A percentile compares a stretch with the other conserved stretches of the same genome.
These are phyloP conservation scores for Rhizopus stolonifer DNA, from an alignment of 371 early-diverging fungal genomes.

Conservation along the genomic window DNA sequence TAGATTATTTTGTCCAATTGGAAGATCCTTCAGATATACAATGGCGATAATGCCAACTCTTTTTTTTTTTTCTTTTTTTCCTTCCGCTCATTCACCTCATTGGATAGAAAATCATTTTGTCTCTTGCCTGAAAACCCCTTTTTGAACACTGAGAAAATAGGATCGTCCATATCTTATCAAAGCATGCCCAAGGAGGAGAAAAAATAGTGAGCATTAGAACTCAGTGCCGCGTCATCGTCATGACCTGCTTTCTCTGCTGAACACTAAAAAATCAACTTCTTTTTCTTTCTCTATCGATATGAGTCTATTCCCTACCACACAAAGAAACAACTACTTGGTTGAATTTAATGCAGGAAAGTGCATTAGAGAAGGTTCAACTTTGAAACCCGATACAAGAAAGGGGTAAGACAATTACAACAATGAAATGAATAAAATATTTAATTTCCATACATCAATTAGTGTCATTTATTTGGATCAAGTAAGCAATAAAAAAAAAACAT, in stretches of 20 bases:
- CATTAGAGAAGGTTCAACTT: constrained; percentile 63
- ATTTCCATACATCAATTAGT: constrained; percentile 17
- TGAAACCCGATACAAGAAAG: constrained; percentile 73
- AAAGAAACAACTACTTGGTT: constrained; percentile 27
- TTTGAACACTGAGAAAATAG: too few species aligned
- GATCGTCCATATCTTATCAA: too few species aligned
- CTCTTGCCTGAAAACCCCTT: too few species aligned
- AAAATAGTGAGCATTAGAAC: too few species aligned
- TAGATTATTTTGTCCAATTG: too few species aligned
- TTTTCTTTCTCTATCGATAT: constrained; percentile 5
- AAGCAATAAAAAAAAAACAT: constrained; percentile 12
- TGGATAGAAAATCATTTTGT: too few species aligned
- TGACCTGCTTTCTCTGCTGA: neutral
- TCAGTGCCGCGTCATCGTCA: constrained; percentile 1
- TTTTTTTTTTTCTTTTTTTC: too few species aligned
- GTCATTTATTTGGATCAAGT: constrained; percentile 59
- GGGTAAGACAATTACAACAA: constrained; percentile 48
- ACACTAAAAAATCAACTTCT: neutral
- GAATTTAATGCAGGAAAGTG: constrained; percentile 83
- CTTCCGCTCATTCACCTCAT: too few species aligned
- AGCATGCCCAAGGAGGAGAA: too few species aligned
- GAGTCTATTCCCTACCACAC: constrained; percentile 22
- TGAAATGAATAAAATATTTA: neutral
- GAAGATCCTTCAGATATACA: too few species aligned
- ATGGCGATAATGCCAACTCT: too few species aligned